A percentile compares a stretch with the other conserved stretches of the same genome.
phyloP scores from a whole-genome alignment of 305 asterid genomes.

The Fraxinus dipetala region DNA sequence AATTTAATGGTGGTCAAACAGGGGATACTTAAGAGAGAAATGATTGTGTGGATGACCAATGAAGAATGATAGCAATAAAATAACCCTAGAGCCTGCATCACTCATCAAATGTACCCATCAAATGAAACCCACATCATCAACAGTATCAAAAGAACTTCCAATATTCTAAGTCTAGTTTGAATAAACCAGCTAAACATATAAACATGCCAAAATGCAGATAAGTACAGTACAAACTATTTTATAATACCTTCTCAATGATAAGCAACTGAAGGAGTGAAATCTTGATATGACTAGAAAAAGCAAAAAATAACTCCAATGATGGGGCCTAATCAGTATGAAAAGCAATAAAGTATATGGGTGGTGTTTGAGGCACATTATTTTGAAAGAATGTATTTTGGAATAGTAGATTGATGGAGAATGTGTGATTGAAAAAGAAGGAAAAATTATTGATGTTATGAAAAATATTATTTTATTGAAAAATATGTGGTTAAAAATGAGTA shows the following conservation, averaged over 20 bases:
- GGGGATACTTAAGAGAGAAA: background rate
- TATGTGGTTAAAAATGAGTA: too few relatives aligned
- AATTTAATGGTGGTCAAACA: too few relatives aligned
- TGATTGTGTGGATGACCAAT: background rate
- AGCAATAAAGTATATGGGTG: background rate
- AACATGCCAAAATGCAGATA: background rate
- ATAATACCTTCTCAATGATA: background rate
- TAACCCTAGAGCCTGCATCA: background rate
- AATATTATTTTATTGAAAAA: too few relatives aligned
- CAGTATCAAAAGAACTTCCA: background rate
- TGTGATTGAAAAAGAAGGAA: too few relatives aligned
- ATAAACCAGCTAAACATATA: background rate
- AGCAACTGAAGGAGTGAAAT: background rate
- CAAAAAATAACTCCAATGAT: background rate
- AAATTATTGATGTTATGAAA: too few relatives aligned
- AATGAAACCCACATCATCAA: background rate
- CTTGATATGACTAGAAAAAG: background rate
- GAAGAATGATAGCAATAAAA: background rate
- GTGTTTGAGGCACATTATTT: too few relatives aligned
- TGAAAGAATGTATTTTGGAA: too few relatives aligned
- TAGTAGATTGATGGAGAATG: too few relatives aligned
- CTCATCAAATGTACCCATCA: background rate
- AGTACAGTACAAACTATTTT: background rate
- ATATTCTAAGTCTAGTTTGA: background rate
- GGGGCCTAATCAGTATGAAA: background rate